Base-by-base conservation (phyloP, 2,329 filamentous ascomycete species). In the Nigrograna mackinnonii region DNA sequence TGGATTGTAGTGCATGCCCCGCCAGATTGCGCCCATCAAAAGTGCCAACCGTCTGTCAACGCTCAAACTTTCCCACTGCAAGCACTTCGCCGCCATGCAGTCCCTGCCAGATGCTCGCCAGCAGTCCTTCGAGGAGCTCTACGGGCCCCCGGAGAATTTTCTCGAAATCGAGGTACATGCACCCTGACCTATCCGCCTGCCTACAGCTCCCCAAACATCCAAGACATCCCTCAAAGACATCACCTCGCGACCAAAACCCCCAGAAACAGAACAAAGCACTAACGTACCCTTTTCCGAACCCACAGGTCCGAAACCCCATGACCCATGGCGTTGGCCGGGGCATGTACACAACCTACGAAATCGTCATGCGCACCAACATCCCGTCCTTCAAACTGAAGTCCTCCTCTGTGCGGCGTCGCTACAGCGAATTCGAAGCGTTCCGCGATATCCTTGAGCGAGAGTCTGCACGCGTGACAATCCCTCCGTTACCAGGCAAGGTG, bases 311-410 rank as follows among this genome's bases (percentile, higher is more conserved):
- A 67, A 94, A 94, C 69, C 94, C 94, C 22, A 86, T 91, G 73
- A 96, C 91, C 20, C 90, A 95, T 72, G 94, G 95, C 68, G 91
- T 94, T 64, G 92, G 91, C 52, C 89, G 94, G 57, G 83, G 84
- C 75, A 96, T 96, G 91, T 97, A 97, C 78, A 99, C 94, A 41
- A 94, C 95, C 73, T 99, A 97, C 79, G 91, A 97, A 73, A 96
- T 99, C 66, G 82, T 95, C 60, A 96, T 94, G 77, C 86, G 89
- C 61, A 99, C 94, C 73, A 99, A 99, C 76, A 99, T 99, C 66
- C 94, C 94, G 44, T 91, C 94, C 59, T 99, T 99, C 82, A 97
- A 97, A 77, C 84, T 96, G 59, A 90, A 91, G 52, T 69, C 70
- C 67, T 91, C 85, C 52, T 83, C 85, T 57, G 94, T 99, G 49